phyloP scores from a whole-genome alignment of 1,284 basidiomycete genomes.

The Volvariella volvacea region DNA sequence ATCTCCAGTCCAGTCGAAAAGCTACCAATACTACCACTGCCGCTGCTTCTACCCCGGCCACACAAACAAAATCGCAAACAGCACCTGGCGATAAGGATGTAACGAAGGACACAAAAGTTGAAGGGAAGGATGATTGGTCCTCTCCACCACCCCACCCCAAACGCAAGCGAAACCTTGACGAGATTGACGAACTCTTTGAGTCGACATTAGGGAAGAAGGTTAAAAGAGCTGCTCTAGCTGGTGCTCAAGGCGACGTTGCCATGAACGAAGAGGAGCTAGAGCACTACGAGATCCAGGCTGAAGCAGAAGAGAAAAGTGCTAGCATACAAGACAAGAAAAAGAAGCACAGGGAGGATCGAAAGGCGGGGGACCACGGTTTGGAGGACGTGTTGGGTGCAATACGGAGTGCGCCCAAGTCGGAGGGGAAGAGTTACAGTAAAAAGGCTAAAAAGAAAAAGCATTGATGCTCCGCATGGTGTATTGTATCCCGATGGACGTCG shows the following conservation, averaged over 20 bases:
- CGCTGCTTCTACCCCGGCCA: conserved; percentile 4
- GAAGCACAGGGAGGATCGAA: no score
- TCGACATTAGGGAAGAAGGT: conserved; percentile 47
- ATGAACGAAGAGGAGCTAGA: background rate
- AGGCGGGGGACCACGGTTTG: background rate
- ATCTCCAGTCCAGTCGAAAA: conserved; percentile 34
- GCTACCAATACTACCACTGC: conserved; percentile 8
- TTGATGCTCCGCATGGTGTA: no score
- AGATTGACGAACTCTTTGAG: conserved; percentile 69
- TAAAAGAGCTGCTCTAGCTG: conserved; percentile 41
- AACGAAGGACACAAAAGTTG: background rate
- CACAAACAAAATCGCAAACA: conserved; percentile 6
- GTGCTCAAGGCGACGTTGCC: conserved; percentile 3
- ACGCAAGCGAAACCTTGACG: conserved; percentile 39
- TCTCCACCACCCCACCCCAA: conserved; percentile 19
- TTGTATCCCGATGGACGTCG: no score
- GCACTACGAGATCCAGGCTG: no score
- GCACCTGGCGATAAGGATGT: background rate
- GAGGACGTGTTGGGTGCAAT: background rate
- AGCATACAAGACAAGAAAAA: no score
- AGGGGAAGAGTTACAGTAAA: background rate
- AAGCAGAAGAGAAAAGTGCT: no score
- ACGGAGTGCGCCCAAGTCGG: background rate
- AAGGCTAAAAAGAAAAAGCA: background rate
- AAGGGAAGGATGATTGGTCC: conserved; percentile 5